A percentile compares a stretch with the other conserved stretches of the same genome.
phyloP scores from a whole-genome alignment of 2,329 filamentous ascomycete genomes.

The Ceratocystis huliohia region DNA sequence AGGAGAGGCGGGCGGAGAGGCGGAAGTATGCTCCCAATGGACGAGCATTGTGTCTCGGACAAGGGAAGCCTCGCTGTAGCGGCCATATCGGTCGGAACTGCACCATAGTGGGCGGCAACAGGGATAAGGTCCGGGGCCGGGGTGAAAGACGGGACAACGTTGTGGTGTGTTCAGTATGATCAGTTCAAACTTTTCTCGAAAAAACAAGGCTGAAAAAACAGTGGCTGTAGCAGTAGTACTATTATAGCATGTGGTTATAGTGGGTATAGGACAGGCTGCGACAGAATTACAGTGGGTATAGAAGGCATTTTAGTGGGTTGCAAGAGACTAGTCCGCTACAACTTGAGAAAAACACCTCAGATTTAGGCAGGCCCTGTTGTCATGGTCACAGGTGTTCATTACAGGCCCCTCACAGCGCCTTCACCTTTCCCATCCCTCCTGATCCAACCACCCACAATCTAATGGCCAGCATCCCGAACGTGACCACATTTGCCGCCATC shows the following conservation, averaged over 20 bases:
- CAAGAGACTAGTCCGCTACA: background rate
- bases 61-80: conserved; percentile 8
- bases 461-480: conserved; percentile 12
- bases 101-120: conserved; percentile 13
- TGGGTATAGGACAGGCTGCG: background rate
- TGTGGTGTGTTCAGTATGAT: background rate
- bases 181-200: background rate
- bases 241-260: background rate
- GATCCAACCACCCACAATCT: conserved; percentile 16
- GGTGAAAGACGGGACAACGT: background rate
- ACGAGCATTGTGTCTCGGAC: background rate
- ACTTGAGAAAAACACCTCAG: background rate
- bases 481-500: conserved; percentile 12
- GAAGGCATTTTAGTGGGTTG: background rate
- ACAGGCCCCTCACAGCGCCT: background rate
- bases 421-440: conserved; percentile 2
- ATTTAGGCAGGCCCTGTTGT: background rate
- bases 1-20: background rate
- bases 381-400: background rate
- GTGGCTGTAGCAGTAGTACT: background rate
- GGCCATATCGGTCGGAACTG: conserved; percentile 1
- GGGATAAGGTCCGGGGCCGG: background rate
- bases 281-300: background rate
- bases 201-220: background rate
- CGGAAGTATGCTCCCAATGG: background rate